phyloP scores from a whole-genome alignment of 257 asterid genomes.

The Thymus quinquecostatus region DNA sequence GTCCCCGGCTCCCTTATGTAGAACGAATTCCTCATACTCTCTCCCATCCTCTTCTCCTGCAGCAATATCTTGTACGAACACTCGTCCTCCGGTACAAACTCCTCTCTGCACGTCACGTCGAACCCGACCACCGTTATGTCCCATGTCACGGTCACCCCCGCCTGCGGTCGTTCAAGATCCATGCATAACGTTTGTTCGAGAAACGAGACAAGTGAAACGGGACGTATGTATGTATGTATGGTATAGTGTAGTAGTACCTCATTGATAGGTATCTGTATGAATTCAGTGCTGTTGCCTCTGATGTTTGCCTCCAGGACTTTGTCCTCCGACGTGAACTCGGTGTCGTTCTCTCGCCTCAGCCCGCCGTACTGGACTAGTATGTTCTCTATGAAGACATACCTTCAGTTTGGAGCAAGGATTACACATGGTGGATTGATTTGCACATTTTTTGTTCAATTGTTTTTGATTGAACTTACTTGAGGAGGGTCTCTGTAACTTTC shows the following conservation, averaged over 20 bases:
- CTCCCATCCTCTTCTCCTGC: conserved; percentile 65
- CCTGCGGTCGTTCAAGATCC: conserved; percentile 34
- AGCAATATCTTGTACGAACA: conserved; percentile 80
- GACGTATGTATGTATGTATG: too few species aligned
- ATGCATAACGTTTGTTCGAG: too few species aligned
- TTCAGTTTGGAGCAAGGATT: conserved; percentile 11
- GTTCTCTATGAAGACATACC: conserved; percentile 67
- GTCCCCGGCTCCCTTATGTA: conserved; percentile 84
- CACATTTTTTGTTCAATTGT: too few species aligned
- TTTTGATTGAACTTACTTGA: conserved; percentile 49
- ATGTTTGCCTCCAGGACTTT: conserved; percentile 64
- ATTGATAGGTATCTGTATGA: conserved; percentile 56
- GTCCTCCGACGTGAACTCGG: conserved; percentile 66
- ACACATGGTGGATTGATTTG: too few species aligned
- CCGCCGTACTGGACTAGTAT: conserved; percentile 69
- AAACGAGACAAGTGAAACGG: too few species aligned
- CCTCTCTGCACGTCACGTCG: conserved; percentile 75
- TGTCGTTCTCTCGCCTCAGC: conserved; percentile 63
- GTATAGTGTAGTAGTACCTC: conserved; percentile 44
- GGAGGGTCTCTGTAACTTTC: conserved; percentile 69
- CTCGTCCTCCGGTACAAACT: conserved; percentile 82
- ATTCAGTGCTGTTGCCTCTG: conserved; percentile 42
- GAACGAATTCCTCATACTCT: conserved; percentile 55
- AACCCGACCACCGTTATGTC: conserved; percentile 68
- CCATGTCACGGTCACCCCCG: conserved; percentile 68